Evolutionary conservation across 1,139 yeast species (phyloP).

Genomic region (Lipomyces yarrowii): DNA sequence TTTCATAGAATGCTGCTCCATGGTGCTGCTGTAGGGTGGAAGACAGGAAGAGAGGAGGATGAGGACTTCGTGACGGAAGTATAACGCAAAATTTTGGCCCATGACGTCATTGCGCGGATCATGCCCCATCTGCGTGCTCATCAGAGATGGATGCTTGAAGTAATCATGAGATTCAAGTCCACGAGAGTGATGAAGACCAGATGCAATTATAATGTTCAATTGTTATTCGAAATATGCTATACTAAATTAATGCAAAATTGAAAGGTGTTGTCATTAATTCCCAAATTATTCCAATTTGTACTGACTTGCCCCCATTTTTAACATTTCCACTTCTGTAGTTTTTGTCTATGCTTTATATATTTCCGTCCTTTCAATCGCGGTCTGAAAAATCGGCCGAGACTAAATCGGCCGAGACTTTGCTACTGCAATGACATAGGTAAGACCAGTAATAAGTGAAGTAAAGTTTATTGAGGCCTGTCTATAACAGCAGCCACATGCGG

Average conservation of each 20-base stretch:
- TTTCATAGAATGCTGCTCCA: not conserved
- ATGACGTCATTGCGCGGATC: not conserved
- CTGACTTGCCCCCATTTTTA: not conserved
- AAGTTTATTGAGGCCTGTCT: too few species aligned
- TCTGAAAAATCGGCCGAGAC: too few species aligned
- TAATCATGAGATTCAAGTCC: not conserved
- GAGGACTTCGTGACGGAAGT: not conserved
- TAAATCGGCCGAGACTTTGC: too few species aligned
- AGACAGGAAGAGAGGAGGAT: too few species aligned
- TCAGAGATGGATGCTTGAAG: not conserved
- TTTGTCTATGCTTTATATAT: too few species aligned
- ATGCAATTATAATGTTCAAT: not conserved
- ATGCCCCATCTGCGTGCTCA: not conserved
- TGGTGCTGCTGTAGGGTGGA: not conserved
- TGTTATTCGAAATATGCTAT: not conserved
- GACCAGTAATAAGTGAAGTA: too few species aligned
- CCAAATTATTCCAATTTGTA: not conserved
- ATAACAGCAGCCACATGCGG: too few species aligned
- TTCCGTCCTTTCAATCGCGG: too few species aligned
- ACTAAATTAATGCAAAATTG: not conserved
- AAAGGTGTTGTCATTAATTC: not conserved
- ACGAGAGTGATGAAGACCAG: not conserved
- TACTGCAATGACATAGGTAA: too few species aligned
- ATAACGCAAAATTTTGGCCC: not conserved
- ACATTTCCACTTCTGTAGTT: too few species aligned